phyloP scores from a whole-genome alignment of 352 stramenopile species.

The Phytophthora megakarya region DNA sequence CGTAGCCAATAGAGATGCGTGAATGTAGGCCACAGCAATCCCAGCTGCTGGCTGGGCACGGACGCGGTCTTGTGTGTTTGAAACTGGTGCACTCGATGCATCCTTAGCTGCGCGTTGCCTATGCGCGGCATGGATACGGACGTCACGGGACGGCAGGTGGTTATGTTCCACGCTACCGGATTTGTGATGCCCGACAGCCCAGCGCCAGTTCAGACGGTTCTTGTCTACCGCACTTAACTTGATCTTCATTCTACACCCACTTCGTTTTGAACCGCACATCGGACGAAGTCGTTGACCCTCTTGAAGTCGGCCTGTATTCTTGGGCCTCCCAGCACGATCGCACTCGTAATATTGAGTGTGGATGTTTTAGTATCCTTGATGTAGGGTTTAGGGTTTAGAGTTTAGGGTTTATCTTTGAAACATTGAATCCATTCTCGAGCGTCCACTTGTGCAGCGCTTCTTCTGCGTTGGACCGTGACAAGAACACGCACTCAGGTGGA shows the following conservation, averaged over 20 bases:
- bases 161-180: background rate
- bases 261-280: background rate
- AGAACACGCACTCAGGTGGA: background rate
- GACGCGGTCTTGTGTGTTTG: background rate
- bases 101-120: background rate
- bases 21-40: background rate
- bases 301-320: background rate
- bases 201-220: background rate
- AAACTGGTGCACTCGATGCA: background rate
- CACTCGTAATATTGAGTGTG: background rate
- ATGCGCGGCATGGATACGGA: background rate
- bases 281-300: background rate
- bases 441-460: background rate
- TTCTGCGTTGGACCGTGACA: background rate
- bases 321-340: background rate
- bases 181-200: background rate
- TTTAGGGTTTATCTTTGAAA: background rate
- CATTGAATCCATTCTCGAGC: background rate
- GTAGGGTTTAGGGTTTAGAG: no score
- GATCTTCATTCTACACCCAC: constrained; percentile 1
- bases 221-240: background rate
- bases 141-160: background rate
- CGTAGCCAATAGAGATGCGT: background rate
- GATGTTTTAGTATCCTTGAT: background rate
- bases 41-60: background rate